A percentile compares a stretch with the other conserved stretches of the same genome.
phyloP scores from a whole-genome alignment of 2,329 filamentous ascomycete genomes.

The Balansia obtecta region DNA sequence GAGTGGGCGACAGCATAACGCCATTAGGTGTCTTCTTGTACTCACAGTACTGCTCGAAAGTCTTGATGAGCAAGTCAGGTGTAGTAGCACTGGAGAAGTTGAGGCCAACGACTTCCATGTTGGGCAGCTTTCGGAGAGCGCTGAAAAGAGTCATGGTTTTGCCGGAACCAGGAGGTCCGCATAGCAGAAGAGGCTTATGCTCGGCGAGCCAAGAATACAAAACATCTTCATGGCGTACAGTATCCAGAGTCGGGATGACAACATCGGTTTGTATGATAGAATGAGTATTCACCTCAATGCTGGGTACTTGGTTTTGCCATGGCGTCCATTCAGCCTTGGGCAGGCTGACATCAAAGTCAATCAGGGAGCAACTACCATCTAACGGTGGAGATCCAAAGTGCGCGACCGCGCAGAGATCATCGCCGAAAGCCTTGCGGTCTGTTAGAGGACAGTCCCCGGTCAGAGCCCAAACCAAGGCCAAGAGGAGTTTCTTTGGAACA shows the following conservation, averaged over 20 bases:
- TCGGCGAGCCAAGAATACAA: constrained; percentile 98
- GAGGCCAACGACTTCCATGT: constrained; percentile 97
- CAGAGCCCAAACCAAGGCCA: constrained; percentile 89
- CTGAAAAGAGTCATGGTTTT: constrained; percentile 99
- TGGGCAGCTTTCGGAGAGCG: constrained; percentile 87
- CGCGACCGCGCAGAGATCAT: constrained; percentile 68
- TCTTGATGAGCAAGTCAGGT: constrained; percentile 95
- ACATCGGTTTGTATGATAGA: constrained; percentile 96
- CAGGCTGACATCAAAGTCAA: constrained; percentile 86
- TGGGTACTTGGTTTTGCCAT: constrained; percentile 92
- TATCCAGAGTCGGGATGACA: constrained; percentile 95
- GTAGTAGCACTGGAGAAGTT: constrained; percentile 99
- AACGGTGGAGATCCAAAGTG: constrained; percentile 76
- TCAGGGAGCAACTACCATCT: constrained; percentile 69
- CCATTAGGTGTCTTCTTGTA: constrained; percentile 98
- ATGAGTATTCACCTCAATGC: constrained; percentile 94
- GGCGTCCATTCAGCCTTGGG: constrained; percentile 80
- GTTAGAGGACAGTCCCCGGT: constrained; percentile 84
- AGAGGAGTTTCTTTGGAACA: constrained; percentile 82
- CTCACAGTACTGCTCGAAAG: constrained; percentile 98
- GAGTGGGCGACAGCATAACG: constrained; percentile 86
- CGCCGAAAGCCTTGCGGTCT: constrained; percentile 83
- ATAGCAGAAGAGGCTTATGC: constrained; percentile 92
- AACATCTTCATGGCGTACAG: constrained; percentile 95
- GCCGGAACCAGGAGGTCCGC: constrained; percentile 93